A percentile compares a stretch with the other conserved stretches of the same genome.
These are phyloP conservation scores for Kluyveromyces lactis DNA, from an alignment of 805 yeast genomes.

Conservation along the genomic window DNA sequence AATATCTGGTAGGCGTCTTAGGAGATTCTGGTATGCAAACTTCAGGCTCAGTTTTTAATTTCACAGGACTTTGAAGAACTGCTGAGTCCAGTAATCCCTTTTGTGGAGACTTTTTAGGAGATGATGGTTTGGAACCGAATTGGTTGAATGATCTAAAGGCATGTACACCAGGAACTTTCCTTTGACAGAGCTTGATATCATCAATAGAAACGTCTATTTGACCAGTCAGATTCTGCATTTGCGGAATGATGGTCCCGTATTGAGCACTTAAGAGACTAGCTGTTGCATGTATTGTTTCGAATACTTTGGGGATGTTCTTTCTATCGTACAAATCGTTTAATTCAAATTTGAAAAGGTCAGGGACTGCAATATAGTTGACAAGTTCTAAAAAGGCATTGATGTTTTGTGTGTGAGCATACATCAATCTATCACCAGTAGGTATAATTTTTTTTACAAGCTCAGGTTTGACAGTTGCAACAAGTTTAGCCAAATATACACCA, in stretches of 20 bases:
- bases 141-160: conserved; percentile 54
- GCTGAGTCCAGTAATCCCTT: background rate
- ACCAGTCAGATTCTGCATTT: conserved; percentile 55
- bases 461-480: conserved; percentile 68
- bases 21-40: background rate
- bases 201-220: conserved; percentile 49
- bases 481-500: conserved; percentile 78
- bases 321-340: conserved; percentile 88
- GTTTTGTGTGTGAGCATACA: conserved; percentile 88
- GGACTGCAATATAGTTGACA: conserved; percentile 62
- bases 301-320: conserved; percentile 87
- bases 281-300: conserved; percentile 86
- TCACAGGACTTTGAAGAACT: background rate
- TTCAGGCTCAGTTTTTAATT: background rate
- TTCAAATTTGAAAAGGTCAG: conserved; percentile 84
- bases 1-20: conserved; percentile 1
- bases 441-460: conserved; percentile 45
- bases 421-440: conserved; percentile 54
- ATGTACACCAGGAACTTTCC: conserved; percentile 59
- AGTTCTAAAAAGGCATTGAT: conserved; percentile 75
- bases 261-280: conserved; percentile 57
- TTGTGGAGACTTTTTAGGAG: background rate
- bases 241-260: conserved; percentile 48
- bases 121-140: background rate
- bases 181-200: conserved; percentile 62